A percentile compares a stretch with the other conserved stretches of the same genome.
phyloP scores from a whole-genome alignment of 192 early-diverging fungal genomes.

The Coemansia sp. region DNA sequence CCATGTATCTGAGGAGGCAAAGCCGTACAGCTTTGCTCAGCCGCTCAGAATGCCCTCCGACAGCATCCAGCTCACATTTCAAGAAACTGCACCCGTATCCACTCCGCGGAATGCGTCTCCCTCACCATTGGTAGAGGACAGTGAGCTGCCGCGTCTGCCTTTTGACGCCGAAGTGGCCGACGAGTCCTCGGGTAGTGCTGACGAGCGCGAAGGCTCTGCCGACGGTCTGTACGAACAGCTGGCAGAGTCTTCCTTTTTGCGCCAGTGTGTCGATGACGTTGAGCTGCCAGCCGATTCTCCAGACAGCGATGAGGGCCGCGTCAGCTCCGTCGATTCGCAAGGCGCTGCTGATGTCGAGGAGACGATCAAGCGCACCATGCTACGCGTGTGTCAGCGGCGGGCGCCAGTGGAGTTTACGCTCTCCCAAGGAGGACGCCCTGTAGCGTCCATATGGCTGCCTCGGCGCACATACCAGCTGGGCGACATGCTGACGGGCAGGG shows the following conservation, averaged over 20 bases:
- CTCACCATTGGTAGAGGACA: slow-evolving; percentile 5
- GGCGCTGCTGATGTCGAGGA: neutral
- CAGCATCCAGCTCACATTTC: slow-evolving; percentile 25
- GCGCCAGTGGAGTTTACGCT: slow-evolving; percentile 48
- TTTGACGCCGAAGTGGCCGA: neutral
- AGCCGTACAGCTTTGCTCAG: slow-evolving; percentile 18
- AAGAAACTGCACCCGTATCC: slow-evolving; percentile 19
- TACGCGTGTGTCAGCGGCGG: slow-evolving; percentile 19
- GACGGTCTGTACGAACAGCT: slow-evolving; percentile 13
- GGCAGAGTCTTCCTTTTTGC: slow-evolving; percentile 22
- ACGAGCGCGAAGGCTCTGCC: neutral
- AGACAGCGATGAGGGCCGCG: neutral
- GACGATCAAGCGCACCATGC: slow-evolving; percentile 12
- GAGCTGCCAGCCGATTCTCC: neutral
- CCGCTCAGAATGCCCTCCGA: slow-evolving; percentile 37
- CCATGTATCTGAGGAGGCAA: slow-evolving; percentile 7
- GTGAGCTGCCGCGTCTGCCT: neutral
- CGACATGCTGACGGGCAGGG: slow-evolving; percentile 35
- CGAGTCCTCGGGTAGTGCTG: neutral
- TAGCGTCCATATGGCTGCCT: slow-evolving; percentile 50
- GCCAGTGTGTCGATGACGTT: slow-evolving; percentile 8
- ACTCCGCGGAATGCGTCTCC: slow-evolving; percentile 41
- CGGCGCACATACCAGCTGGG: slow-evolving; percentile 42
- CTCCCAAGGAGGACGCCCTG: slow-evolving; percentile 24
- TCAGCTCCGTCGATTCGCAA: too few species aligned